Percentiles rank a stretch among this genome's conserved stretches.
phyloP scores from a whole-genome alignment of 768 basidiomycete genomes.

The Macrolepiota dolichaula region DNA sequence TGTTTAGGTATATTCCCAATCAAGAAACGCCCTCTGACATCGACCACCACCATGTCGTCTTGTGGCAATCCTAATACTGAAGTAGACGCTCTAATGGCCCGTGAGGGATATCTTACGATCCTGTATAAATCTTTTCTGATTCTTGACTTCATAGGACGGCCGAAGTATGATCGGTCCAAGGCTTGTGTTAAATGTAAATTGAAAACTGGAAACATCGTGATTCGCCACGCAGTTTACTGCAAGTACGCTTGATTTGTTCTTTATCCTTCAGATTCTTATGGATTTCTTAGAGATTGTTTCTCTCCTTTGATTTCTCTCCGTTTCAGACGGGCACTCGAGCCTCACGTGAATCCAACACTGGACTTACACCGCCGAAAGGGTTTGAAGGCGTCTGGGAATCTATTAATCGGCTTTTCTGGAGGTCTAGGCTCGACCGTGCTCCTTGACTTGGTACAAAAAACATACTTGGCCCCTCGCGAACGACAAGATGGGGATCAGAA shows the following conservation, averaged over 20 bases:
- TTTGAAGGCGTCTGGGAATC: conserved; percentile 64
- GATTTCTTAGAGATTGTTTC: conserved; percentile 46
- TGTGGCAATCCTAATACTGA: conserved; percentile 67
- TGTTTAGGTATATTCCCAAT: not conserved
- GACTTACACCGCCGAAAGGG: conserved; percentile 38
- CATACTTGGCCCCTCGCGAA: conserved; percentile 43
- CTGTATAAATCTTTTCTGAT: not conserved
- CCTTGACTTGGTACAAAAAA: conserved; percentile 61
- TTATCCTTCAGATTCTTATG: not conserved
- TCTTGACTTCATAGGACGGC: conserved; percentile 43
- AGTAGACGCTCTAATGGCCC: conserved; percentile 61
- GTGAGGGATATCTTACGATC: conserved; percentile 41
- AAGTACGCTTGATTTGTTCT: conserved; percentile 43
- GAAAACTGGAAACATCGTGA: conserved; percentile 61
- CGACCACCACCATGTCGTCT: conserved; percentile 26
- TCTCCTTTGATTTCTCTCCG: conserved; percentile 56
- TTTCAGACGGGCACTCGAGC: conserved; percentile 65
- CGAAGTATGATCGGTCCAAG: conserved; percentile 65
- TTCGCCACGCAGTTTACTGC: conserved; percentile 83
- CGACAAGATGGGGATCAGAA: conserved; percentile 45
- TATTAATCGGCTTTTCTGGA: conserved; percentile 74
- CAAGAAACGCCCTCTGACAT: not conserved
- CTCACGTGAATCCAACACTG: conserved; percentile 44
- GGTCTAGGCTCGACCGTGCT: conserved; percentile 74
- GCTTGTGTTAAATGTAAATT: conserved; percentile 74